A percentile compares a stretch with the other conserved stretches of the same genome.
phyloP scores from a whole-genome alignment of 768 basidiomycete species.

The Tulasnella sp. region DNA sequence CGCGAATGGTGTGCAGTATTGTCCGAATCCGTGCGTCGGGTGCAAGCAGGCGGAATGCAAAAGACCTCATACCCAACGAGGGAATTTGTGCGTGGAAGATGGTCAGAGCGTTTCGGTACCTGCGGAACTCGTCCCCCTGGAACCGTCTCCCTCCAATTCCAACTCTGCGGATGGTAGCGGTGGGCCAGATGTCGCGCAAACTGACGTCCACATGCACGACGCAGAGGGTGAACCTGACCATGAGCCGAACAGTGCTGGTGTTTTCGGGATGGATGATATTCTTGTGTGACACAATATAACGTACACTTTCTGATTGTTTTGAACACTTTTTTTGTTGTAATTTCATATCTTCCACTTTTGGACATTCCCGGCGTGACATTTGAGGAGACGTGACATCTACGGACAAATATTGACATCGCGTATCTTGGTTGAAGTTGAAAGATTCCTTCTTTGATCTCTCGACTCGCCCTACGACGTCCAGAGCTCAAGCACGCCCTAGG shows the following conservation, averaged over 20 bases:
- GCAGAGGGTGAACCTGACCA: not conserved
- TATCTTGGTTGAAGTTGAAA: not conserved
- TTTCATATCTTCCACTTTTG: not conserved
- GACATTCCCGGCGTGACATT: not conserved
- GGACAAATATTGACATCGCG: conserved; percentile 2
- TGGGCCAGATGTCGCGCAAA: not conserved
- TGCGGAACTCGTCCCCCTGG: not conserved
- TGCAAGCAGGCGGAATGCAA: not conserved
- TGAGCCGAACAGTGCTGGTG: not conserved
- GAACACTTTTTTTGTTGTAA: not conserved
- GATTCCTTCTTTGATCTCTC: not conserved
- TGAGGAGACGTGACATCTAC: not conserved
- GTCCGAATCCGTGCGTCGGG: not conserved
- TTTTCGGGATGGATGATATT: not conserved
- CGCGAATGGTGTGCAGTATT: not conserved
- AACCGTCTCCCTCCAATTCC: not conserved
- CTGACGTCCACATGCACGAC: not conserved
- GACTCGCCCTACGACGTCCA: not conserved
- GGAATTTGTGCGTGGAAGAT: not conserved
- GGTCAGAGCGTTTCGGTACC: not conserved
- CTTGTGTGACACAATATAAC: not conserved
- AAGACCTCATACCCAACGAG: not conserved
- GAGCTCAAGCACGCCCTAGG: not conserved
- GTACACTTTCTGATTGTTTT: no score
- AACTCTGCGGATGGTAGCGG: not conserved